A percentile compares a stretch with the other conserved stretches of the same genome.
Conservation (phyloP, 1,284 basidiomycete genomes). For the Mycosarcoma mackinlayi region DNA sequence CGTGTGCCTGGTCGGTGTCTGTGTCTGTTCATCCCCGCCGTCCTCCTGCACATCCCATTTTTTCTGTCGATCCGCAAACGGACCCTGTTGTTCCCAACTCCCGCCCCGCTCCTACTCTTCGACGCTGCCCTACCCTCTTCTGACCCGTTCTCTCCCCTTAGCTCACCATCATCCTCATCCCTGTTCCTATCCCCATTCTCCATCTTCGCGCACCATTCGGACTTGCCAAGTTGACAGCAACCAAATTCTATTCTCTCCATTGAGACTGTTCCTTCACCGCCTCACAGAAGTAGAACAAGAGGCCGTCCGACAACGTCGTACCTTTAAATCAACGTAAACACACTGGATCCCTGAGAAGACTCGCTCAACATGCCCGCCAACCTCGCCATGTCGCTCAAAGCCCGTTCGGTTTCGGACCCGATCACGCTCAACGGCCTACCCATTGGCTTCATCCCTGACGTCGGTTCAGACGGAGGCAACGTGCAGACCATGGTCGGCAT, state of each 20-base stretch:
- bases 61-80: conserved; percentile 8
- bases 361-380: conserved; percentile 33
- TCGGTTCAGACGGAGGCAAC: conserved; percentile 57
- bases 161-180: neutral
- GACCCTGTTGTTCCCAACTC: neutral
- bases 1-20: conserved; percentile 8
- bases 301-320: too few relatives aligned
- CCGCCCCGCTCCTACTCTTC: neutral
- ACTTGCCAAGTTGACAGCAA: too few relatives aligned
- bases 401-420: conserved; percentile 29
- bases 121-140: neutral
- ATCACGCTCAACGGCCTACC: conserved; percentile 40
- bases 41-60: too few relatives aligned
- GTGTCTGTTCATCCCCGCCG: too few relatives aligned
- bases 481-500: conserved; percentile 52
- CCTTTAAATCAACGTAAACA: too few relatives aligned
- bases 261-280: too few relatives aligned
- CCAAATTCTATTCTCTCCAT: too few relatives aligned
- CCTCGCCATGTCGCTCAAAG: conserved; percentile 13
- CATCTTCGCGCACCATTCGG: too few relatives aligned
- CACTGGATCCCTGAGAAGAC: too few relatives aligned
- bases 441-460: conserved; percentile 56
- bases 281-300: too few relatives aligned
- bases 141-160: too few relatives aligned
- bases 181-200: neutral